These are phyloP conservation scores for Neoascochyta sp. DNA, from an alignment of 2,329 filamentous ascomycete genomes.

Conservation along the genomic window DNA sequence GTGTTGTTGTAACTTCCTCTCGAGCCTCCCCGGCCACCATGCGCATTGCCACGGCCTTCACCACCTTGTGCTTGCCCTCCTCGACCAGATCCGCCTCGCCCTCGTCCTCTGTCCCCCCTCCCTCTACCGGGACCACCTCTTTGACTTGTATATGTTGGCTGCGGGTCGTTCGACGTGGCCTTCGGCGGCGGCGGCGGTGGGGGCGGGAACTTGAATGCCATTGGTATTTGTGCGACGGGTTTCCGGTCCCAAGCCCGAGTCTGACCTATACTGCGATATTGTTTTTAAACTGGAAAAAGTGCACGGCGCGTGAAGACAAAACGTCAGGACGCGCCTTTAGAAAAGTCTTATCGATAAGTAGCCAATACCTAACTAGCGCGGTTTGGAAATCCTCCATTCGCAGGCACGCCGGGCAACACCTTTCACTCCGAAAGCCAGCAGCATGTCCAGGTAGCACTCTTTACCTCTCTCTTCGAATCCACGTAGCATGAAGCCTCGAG, in stretches of 20 bases:
- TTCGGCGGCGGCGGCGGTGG: constrained; percentile 44
- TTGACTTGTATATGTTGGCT: constrained; percentile 25
- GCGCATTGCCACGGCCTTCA: constrained; percentile 14
- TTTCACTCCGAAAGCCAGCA: too few relatives aligned
- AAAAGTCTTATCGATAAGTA: constrained; percentile 9
- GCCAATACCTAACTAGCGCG: too few relatives aligned
- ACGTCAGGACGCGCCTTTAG: constrained; percentile 2
- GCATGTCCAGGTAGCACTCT: too few relatives aligned
- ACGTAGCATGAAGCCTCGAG: constrained; percentile 26
- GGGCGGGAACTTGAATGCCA: constrained; percentile 50
- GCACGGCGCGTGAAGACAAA: not conserved
- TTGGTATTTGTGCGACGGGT: too few relatives aligned
- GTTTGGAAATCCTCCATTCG: too few relatives aligned
- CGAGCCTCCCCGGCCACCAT: constrained; percentile 15
- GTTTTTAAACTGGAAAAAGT: not conserved
- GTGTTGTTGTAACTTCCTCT: constrained; percentile 19
- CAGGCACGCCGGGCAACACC: too few relatives aligned
- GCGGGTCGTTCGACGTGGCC: constrained; percentile 26
- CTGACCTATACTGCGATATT: too few relatives aligned
- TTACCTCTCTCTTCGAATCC: constrained; percentile 2
- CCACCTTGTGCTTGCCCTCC: constrained; percentile 19
- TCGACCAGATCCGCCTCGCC: constrained; percentile 15
- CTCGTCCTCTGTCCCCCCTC: constrained; percentile 31
- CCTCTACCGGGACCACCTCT: constrained; percentile 28
- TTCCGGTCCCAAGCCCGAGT: too few relatives aligned